Evolutionary conservation across 345 rosid genomes (phyloP), one percentile per base, ranked within the genome.

Genomic region (Boechera divaricarpa): DNA sequence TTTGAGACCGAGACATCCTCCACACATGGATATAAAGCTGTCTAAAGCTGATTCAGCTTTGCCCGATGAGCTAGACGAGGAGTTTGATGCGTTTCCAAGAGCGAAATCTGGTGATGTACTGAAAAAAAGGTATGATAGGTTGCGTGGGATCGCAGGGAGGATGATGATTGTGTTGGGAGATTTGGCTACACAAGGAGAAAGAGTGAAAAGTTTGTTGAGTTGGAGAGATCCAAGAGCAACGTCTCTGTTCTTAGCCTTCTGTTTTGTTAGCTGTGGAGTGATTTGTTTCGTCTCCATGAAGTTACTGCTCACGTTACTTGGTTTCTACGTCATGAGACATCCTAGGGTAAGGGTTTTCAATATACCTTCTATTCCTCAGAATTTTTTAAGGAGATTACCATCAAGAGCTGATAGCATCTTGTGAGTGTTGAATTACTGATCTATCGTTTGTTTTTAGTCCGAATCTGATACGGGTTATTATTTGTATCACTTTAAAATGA

Each of bases 151-250:
- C 1, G 82, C 79, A 2, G 79, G 79, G 52, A 80, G 82, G 49
- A 74, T 80, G 63, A 76, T 76, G 80, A 69, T 53, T 24, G 75
- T 76, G 69, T 41, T 76, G 53, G 80, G 80, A 36, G 70, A 76
- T 63, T 69, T 76, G 62, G 89, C 87, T 36, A 84, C 87, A 38
- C 91, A 87, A 74, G 88, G 91, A 61, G 91, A 87, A 72, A 84
- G 91, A 64, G 48, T 87, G 13, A 86, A 74, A 51, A 78, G 83
- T 47, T 56, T 87, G 54, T 84, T 85, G 48, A 87, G 86, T 79
- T 87, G 91, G 91, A 81, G 91, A 49, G 90, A 87, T 75, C 87
- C 90, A 1, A 79, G 88, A 36, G 90, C 90, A 7, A 85, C 88
- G 1, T 78, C 79, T 24, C 74, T 87, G 44, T 87, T 87, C 51